Evolutionary conservation across 345 rosid species (phyloP).

Genomic region (Rhizophora mangle): DNA sequence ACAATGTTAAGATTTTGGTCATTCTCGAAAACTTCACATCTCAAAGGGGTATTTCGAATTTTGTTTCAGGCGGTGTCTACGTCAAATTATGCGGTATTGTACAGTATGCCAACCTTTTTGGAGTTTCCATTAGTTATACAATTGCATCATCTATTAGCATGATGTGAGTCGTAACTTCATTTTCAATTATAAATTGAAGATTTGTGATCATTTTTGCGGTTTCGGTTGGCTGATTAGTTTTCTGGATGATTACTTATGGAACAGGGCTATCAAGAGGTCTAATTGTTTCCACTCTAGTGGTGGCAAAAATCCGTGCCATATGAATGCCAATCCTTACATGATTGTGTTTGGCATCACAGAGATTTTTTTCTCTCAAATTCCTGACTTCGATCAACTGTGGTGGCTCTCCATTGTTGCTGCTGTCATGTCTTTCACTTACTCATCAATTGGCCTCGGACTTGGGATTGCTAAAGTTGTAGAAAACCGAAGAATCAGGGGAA

Average conservation of each 20-base stretch:
- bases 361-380: conserved; percentile 70
- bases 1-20: not conserved
- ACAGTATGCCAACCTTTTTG: conserved; percentile 70
- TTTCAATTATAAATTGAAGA: not conserved
- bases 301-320: conserved; percentile 40
- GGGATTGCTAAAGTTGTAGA: conserved; percentile 75
- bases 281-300: conserved; percentile 55
- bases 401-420: conserved; percentile 94
- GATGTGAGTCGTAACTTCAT: conserved; percentile 33
- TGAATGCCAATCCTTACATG: conserved; percentile 62
- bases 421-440: conserved; percentile 93
- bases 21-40: not conserved
- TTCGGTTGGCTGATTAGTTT: not conserved
- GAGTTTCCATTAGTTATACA: conserved; percentile 67
- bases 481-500: conserved; percentile 54
- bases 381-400: conserved; percentile 80
- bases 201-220: not conserved
- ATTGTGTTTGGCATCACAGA: conserved; percentile 59
- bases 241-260: not conserved
- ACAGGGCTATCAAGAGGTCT: conserved; percentile 67
- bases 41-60: not conserved
- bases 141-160: conserved; percentile 80
- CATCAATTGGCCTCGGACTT: conserved; percentile 80
- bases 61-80: conserved; percentile 56
- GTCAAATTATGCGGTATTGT: conserved; percentile 61